phyloP scores from a whole-genome alignment of 2,329 filamentous ascomycete genomes.

The Thelonectria blattea region DNA sequence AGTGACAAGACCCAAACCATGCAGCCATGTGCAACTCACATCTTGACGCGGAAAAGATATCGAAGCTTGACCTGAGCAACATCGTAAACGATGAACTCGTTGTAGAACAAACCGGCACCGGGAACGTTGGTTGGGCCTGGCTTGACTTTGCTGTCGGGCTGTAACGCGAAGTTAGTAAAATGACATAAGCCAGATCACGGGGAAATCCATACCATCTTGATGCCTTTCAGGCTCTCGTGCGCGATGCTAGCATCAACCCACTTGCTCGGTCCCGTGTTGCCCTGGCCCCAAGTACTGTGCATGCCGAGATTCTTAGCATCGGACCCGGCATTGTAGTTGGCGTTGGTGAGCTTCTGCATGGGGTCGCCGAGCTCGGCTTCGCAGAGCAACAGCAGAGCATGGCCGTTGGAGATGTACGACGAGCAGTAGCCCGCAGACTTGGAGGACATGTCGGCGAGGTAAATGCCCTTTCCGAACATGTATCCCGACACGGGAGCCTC shows the following conservation, averaged over 20 bases:
- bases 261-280: slow-evolving; percentile 63
- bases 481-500: slow-evolving; percentile 81
- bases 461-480: slow-evolving; percentile 92
- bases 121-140: slow-evolving; percentile 56
- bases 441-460: slow-evolving; percentile 82
- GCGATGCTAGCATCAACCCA: slow-evolving; percentile 80
- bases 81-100: slow-evolving; percentile 78
- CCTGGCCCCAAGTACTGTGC: slow-evolving; percentile 74
- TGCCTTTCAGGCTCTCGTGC: slow-evolving; percentile 68
- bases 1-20: not conserved
- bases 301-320: slow-evolving; percentile 65
- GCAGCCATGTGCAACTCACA: slow-evolving; percentile 38
- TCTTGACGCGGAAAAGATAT: slow-evolving; percentile 70
- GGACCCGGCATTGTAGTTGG: slow-evolving; percentile 68
- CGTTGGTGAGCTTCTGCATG: slow-evolving; percentile 65
- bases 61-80: slow-evolving; percentile 72
- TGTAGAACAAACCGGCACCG: slow-evolving; percentile 64
- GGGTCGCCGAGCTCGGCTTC: slow-evolving; percentile 79
- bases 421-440: slow-evolving; percentile 84
- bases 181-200: not conserved
- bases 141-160: slow-evolving; percentile 56
- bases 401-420: slow-evolving; percentile 64
- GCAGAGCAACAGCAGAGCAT: slow-evolving; percentile 79
- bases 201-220: slow-evolving; percentile 67
- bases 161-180: slow-evolving; percentile 21